Base-by-base conservation (phyloP, 805 yeast genomes). In the Candida easanensis region DNA sequence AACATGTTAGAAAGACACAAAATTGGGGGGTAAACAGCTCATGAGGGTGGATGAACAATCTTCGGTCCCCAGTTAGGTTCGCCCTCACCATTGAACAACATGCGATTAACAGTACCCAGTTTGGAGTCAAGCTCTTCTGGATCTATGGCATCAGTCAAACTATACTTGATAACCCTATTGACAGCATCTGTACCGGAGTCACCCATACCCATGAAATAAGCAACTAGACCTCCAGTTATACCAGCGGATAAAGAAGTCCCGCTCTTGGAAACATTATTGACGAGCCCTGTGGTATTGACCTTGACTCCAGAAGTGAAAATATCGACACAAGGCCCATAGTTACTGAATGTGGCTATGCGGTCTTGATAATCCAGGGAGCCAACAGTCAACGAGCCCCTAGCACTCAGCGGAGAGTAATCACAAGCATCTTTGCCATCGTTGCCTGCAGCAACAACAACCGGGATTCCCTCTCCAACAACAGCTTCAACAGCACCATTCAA, bases 321-420 rank as follows among this genome's bases (percentile, higher is more conserved):
- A 45, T 76, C 79, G 18, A 76, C 77, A 52, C 80, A 76, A n/a
- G 64, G 59, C 7, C 80, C 81, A 68, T 68, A 71, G 58, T 76
- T 75, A 21, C 62, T 58, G 35, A 62, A 61, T 1, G 48, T 15
- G 3, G 65, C 91, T 33, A 89, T 71, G 2, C 70, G 56, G 55
- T 88, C 59, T n/a, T 73, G 61, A 57, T 82, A 91, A 57, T 89
- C 90, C 37, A 88, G 77, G 3, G 97, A 91, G 1, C 97, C 97
- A 4, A 90, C 95, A 0, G 96, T 81, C 11, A 88, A 74, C 0
- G 88, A 85, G 27, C 72, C 71, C 6, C 65, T 69, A 3, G 77
- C 70, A 31, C 76, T 66, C 4, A 74, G 69, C 3, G 81, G 80
- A 17, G 78, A 71, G 36, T 56, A 65, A 4, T 57, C 49, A 51